Base-by-base conservation (phyloP, 306 rosid genomes). In the Gastrolobium villosum region DNA sequence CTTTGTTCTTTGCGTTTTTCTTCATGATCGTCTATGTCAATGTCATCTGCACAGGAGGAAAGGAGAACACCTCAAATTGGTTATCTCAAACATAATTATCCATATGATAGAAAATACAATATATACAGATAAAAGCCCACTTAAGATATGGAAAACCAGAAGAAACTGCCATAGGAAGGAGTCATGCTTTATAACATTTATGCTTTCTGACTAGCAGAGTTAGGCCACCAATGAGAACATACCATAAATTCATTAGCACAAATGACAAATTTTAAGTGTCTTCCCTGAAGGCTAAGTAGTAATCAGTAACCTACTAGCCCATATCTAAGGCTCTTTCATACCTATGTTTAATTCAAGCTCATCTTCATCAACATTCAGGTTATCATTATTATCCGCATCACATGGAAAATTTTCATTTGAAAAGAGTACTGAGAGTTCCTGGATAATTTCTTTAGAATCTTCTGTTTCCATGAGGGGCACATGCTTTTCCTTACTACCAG, bases 401-500 rank as follows among this genome's bases (percentile, higher is more conserved):
- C 70, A 36, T 3, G 74, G 83, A 60, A 92, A 87, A 69, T 90
- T 92, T 54, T 84, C 84, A 65, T 82, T 76, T 20, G 97, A 84
- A 85, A 94, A 92, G 78, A 92, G 82, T 7, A 67, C 62, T 0
- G 86, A 75, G 63, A 94, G 95, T 77, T 90, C 92, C 74, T 83
- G 84, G 36, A 86, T 41, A 71, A 91, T 82, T 87, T 84, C 90
- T 84, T 70, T 88, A 62, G 91, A 10, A 77, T 86, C 91, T 87
- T 83, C 97, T 66, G 65, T 66, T 79, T 88, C 99, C 65, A 75
- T 2, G 15, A 75, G 70, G 40, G 88, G 83, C 49, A 48, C 87
- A 61, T 81, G 90, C 86, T 95, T 95, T 69, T 91, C 81, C 82
- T 91, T 95, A 78, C 76, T 85, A 63, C 97, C 88, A 56, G 92